phyloP scores from a whole-genome alignment of 116 monocot genomes.

The Posidonia oceanica region DNA sequence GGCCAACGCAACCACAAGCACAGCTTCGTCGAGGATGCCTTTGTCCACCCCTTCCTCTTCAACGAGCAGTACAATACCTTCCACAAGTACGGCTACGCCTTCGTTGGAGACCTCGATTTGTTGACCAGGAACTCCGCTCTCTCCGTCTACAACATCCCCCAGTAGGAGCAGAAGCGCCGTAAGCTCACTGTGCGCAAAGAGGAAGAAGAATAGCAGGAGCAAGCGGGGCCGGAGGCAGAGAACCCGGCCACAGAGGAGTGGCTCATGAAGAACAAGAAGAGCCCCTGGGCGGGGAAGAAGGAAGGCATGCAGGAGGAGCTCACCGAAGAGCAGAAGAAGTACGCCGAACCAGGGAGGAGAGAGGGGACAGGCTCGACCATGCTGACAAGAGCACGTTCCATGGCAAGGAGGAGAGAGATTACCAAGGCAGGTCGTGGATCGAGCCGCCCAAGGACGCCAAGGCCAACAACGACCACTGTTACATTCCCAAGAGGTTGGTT shows the following conservation, averaged over 20 bases:
- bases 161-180: slow-evolving; percentile 87
- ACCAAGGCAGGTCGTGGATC: slow-evolving; percentile 94
- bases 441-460: slow-evolving; percentile 86
- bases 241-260: slow-evolving; percentile 80
- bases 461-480: slow-evolving; percentile 77
- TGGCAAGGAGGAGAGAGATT: slow-evolving; percentile 93
- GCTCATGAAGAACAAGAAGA: slow-evolving; percentile 63
- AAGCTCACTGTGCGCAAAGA: slow-evolving; percentile 26
- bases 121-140: slow-evolving; percentile 34
- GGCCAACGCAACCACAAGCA: slow-evolving; percentile 97
- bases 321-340: slow-evolving; percentile 97
- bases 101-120: slow-evolving; percentile 54
- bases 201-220: background rate
- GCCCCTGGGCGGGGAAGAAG: slow-evolving; percentile 85
- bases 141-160: slow-evolving; percentile 67
- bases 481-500: slow-evolving; percentile 85
- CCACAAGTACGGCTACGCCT: slow-evolving; percentile 83
- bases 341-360: slow-evolving; percentile 49
- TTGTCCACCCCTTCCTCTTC: slow-evolving; percentile 93
- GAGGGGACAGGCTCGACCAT: slow-evolving; percentile 18
- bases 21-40: slow-evolving; percentile 89
- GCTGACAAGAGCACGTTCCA: slow-evolving; percentile 90
- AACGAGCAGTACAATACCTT: slow-evolving; percentile 98
- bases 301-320: slow-evolving; percentile 52
- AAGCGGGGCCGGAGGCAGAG: slow-evolving; percentile 18